A percentile compares a stretch with the other conserved stretches of the same genome.
Evolutionary conservation across 148 eudicot species (phyloP).

Genomic region (Rhododendron simsii): DNA sequence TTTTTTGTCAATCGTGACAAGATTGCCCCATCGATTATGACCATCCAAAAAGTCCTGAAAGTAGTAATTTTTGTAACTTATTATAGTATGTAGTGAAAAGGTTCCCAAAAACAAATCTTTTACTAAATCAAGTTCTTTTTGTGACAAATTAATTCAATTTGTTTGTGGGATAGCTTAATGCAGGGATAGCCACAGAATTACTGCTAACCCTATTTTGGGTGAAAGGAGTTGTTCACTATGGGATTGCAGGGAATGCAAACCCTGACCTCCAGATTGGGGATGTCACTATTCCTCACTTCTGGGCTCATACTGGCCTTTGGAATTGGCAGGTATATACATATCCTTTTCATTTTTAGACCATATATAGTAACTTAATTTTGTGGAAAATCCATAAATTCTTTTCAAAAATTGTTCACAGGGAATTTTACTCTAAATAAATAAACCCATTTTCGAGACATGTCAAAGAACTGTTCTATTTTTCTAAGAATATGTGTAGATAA

Average conservation of each 20-base stretch:
- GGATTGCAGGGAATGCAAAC: constrained; percentile 37
- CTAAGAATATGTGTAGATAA: no score
- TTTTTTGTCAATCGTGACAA: neutral
- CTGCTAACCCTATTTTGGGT: constrained; percentile 19
- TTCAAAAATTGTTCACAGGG: no score
- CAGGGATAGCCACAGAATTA: constrained; percentile 34
- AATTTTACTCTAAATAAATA: no score
- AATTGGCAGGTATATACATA: constrained; percentile 29
- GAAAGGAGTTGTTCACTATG: constrained; percentile 29
- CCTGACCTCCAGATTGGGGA: constrained; percentile 30
- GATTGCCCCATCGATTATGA: no score
- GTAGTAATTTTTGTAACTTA: neutral
- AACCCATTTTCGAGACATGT: no score
- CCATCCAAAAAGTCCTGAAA: neutral
- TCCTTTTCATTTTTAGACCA: neutral
- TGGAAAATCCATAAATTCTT: neutral
- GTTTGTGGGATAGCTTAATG: constrained; percentile 21
- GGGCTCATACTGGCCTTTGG: constrained; percentile 44
- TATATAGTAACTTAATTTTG: neutral
- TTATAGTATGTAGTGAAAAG: neutral
- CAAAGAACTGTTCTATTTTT: no score
- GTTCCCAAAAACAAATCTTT: neutral
- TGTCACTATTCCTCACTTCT: constrained; percentile 29
- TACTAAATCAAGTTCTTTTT: neutral
- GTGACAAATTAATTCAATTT: neutral